A percentile compares a stretch with the other conserved stretches of the same genome.
These are phyloP conservation scores for Exophiala lecanii-corni DNA, from an alignment of 2,329 filamentous ascomycete genomes.

Conservation along the genomic window DNA sequence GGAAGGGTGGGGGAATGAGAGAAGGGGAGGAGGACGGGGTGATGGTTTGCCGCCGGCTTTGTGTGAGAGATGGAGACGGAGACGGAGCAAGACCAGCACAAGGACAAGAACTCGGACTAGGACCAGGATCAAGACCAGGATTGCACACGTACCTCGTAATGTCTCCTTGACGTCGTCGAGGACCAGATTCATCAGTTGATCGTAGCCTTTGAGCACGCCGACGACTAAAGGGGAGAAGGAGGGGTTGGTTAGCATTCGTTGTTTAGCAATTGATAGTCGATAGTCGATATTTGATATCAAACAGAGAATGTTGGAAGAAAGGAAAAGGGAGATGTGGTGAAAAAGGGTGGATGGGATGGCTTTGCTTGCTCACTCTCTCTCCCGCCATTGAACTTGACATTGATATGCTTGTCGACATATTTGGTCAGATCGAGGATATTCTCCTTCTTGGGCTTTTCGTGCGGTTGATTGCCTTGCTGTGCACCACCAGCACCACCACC, in stretches of 20 bases:
- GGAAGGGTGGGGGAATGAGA: too few species aligned
- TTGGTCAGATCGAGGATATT: constrained; percentile 93
- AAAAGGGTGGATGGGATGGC: too few species aligned
- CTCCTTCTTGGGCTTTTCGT: constrained; percentile 90
- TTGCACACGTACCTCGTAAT: constrained; percentile 78
- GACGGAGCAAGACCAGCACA: too few species aligned
- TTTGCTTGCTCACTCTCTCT: constrained; percentile 65
- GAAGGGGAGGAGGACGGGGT: too few species aligned
- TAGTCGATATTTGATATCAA: too few species aligned
- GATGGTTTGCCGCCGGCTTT: too few species aligned
- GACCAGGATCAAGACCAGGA: too few species aligned
- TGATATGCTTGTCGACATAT: constrained; percentile 95
- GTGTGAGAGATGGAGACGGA: too few species aligned
- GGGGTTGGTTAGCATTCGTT: background rate
- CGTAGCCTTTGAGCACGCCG: constrained; percentile 88
- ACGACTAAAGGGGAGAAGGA: constrained; percentile 54
- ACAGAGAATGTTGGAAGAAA: too few species aligned
- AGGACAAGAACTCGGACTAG: too few species aligned
- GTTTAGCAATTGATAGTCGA: too few species aligned
- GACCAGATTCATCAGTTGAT: constrained; percentile 96
- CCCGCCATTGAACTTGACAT: constrained; percentile 94
- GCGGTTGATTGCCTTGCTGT: constrained; percentile 46
- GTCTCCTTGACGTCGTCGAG: constrained; percentile 90
- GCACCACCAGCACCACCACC: constrained; percentile 44
- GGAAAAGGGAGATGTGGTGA: too few species aligned